A percentile compares a stretch with the other conserved stretches of the same genome.
Evolutionary conservation across 805 yeast species (phyloP).

Genomic region (Starmerella riodocensis): DNA sequence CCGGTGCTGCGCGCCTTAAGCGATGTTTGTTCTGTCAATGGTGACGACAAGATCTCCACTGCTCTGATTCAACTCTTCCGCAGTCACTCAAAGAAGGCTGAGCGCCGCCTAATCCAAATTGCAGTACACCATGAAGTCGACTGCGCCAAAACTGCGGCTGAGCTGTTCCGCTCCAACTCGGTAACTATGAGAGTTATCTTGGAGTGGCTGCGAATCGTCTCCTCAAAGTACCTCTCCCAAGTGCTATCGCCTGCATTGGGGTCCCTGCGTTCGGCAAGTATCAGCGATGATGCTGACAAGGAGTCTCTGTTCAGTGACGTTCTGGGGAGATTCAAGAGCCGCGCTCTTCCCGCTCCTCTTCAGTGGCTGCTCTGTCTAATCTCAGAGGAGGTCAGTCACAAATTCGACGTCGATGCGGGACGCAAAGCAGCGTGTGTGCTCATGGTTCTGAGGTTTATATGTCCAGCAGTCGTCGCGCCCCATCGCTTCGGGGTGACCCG

Average conservation of each 20-base stretch:
- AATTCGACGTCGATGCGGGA: conserved; percentile 2
- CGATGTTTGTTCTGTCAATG: conserved; percentile 8
- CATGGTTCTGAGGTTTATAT: conserved; percentile 2
- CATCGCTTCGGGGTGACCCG: neutral
- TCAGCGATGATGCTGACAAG: neutral
- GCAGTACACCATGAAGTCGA: conserved; percentile 5
- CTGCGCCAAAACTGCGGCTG: neutral
- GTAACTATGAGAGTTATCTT: conserved; percentile 4
- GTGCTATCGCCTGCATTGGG: conserved; percentile 1
- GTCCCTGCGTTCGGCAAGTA: neutral
- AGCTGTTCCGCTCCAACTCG: conserved; percentile 5
- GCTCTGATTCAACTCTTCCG: conserved; percentile 3
- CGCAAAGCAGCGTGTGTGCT: neutral
- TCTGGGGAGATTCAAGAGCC: neutral
- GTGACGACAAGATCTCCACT: neutral
- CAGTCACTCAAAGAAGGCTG: conserved; percentile 1
- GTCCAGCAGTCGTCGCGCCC: conserved; percentile 7
- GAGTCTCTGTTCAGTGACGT: neutral
- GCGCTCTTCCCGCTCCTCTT: neutral
- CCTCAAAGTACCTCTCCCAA: neutral
- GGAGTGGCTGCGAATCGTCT: conserved; percentile 1
- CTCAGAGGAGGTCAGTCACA: neutral
- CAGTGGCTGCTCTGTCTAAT: neutral
- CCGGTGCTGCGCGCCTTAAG: conserved; percentile 5
- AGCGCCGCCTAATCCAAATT: neutral